phyloP scores from a whole-genome alignment of 495 filamentous ascomycete species.

The Neurospora sp. region DNA sequence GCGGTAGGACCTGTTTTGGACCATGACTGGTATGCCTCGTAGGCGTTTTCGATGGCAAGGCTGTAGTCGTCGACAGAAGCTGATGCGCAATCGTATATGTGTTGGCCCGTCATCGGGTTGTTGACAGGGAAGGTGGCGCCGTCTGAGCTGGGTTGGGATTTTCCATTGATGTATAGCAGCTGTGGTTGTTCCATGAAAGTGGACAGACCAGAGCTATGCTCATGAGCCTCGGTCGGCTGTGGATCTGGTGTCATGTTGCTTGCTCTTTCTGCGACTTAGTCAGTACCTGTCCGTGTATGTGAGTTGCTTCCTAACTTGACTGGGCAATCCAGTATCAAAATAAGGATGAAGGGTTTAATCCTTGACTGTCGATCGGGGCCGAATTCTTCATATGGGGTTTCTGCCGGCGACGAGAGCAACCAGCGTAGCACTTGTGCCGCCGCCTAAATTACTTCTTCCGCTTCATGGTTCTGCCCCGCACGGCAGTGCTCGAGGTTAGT shows the following conservation, averaged over 20 bases:
- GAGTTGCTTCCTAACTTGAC: neutral
- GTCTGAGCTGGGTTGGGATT: constrained; percentile 40
- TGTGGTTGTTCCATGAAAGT: constrained; percentile 9
- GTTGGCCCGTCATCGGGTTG: constrained; percentile 46
- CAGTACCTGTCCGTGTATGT: neutral
- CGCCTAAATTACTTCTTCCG: neutral
- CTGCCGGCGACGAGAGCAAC: neutral
- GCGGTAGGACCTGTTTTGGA: constrained; percentile 42
- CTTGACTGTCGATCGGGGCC: neutral
- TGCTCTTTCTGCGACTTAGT: neutral
- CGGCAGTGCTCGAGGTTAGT: neutral
- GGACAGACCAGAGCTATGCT: neutral
- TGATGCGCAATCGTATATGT: constrained; percentile 46
- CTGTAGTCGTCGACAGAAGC: constrained; percentile 49
- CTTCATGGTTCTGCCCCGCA: neutral
- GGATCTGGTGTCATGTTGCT: neutral
- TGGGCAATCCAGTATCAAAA: neutral
- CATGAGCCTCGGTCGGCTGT: neutral
- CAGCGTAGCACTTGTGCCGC: neutral
- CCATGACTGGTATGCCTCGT: constrained; percentile 58
- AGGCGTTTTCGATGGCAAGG: constrained; percentile 47
- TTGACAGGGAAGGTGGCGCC: constrained; percentile 50
- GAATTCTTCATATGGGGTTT: neutral
- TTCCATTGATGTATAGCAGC: constrained; percentile 53
- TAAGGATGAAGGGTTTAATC: neutral